Percentiles rank a stretch among this genome's conserved stretches.
phyloP scores from a whole-genome alignment of 176 grass and related monocot genomes.

The Phoenix roebelenii region DNA sequence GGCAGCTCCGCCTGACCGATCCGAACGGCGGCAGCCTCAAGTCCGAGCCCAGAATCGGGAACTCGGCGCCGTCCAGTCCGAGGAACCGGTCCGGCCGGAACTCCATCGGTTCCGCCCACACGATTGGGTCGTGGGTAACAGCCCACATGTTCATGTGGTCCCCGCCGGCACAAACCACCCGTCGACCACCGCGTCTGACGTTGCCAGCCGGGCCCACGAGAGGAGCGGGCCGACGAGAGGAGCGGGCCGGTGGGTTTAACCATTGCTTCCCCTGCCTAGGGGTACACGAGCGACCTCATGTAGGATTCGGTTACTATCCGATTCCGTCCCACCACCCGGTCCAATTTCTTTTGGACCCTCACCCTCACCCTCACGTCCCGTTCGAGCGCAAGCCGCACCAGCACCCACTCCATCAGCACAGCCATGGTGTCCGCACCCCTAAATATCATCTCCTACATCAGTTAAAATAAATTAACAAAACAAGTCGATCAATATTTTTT shows the following conservation, averaged over 20 bases:
- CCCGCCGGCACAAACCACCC: conserved; percentile 53
- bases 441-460: conserved; percentile 82
- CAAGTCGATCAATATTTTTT: too few relatives aligned
- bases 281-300: conserved; percentile 33
- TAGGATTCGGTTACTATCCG: conserved; percentile 37
- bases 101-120: conserved; percentile 45
- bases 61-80: not conserved
- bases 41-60: conserved; percentile 49
- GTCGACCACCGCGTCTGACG: conserved; percentile 50
- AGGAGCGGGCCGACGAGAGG: conserved; percentile 91
- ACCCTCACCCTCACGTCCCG: conserved; percentile 58
- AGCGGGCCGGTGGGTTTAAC: conserved; percentile 75
- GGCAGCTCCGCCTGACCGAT: conserved; percentile 61
- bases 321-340: conserved; percentile 30
- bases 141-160: conserved; percentile 99
- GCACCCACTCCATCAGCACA: conserved; percentile 85
- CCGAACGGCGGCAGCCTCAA: conserved; percentile 77
- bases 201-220: conserved; percentile 77
- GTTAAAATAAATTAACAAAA: not conserved
- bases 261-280: conserved; percentile 68
- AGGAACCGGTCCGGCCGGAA: conserved; percentile 52
- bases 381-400: conserved; percentile 69
- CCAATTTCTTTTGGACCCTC: conserved; percentile 55
- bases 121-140: conserved; percentile 54
- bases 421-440: conserved; percentile 84